Evolutionary conservation across 768 basidiomycete genomes (phyloP).

Genomic region (Floccularia luteovirens): DNA sequence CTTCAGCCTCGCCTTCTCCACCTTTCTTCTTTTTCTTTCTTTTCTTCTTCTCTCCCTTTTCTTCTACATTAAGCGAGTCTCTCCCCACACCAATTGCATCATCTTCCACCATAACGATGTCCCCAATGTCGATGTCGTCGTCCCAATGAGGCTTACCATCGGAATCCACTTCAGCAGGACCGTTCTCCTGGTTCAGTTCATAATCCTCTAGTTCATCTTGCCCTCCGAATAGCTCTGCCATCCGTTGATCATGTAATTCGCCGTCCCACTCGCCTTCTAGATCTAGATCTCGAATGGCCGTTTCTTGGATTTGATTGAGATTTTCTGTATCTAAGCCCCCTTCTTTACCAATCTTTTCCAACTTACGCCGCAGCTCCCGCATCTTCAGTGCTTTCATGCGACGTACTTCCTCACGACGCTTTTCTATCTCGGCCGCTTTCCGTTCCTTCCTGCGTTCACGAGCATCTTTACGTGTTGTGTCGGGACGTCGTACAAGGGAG

Average conservation of each 20-base stretch:
- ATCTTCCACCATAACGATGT: constrained; percentile 38
- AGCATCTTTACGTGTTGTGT: constrained; percentile 79
- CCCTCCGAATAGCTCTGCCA: constrained; percentile 64
- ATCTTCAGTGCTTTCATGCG: constrained; percentile 79
- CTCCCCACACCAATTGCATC: constrained; percentile 15
- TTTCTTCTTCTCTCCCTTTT: constrained; percentile 26
- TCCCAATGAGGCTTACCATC: constrained; percentile 84
- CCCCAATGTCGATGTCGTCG: constrained; percentile 80
- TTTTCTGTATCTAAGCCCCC: constrained; percentile 40
- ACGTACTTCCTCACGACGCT: constrained; percentile 75
- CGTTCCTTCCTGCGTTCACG: constrained; percentile 70
- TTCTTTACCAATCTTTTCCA: constrained; percentile 66
- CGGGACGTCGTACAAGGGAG: constrained; percentile 60
- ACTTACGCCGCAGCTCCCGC: constrained; percentile 69
- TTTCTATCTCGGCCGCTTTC: constrained; percentile 69
- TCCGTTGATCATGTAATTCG: constrained; percentile 73
- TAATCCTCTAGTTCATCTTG: constrained; percentile 25
- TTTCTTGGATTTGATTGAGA: constrained; percentile 20
- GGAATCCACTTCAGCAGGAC: constrained; percentile 27
- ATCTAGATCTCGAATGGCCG: constrained; percentile 65
- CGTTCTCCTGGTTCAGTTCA: constrained; percentile 19
- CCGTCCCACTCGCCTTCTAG: constrained; percentile 94
- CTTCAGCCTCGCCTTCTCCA: constrained; percentile 36
- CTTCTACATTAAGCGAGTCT: constrained; percentile 11
- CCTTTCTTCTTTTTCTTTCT: constrained; percentile 50